Evolutionary conservation across 305 asterid species (phyloP), one percentile per base, ranked within the genome.

Genomic region (Lippia alba): DNA sequence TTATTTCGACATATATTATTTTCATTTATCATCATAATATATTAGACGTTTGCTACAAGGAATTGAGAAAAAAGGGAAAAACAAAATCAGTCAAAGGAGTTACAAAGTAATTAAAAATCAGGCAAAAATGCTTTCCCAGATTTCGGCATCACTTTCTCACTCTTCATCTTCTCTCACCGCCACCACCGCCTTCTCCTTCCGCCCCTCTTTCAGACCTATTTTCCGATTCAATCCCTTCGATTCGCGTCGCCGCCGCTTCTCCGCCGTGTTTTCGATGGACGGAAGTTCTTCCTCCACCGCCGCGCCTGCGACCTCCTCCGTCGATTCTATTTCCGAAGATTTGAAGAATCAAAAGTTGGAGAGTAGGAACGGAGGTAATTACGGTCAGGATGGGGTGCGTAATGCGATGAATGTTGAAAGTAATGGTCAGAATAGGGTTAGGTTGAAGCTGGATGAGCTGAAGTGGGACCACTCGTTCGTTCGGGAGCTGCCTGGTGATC

Each of bases 391-490:
- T 14, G 51, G 56, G 50, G 51, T 17, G 30, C 12, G 53, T 39
- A 63, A 53, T 65, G 67, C 33, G 50, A 55, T 36, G 18, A 71
- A 34, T 66, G 56, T 65, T 51, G 83, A 64, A 57, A 49, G 34
- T 41, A 34, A 50, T 57, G 24, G 62, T 68, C 76, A 69, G 12
- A 71, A 36, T 46, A 77, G 74, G 85, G 75, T 56, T 50, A 79
- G 75, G 68, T 69, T 86, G 91, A 88, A 83, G 80, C 91, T 94
- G 54, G 96, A 94, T 74, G 96, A 88, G 39, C 86, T 94, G 56
- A 91, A 81, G 70, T 94, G 99, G 99, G 96, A 94, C 77, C 74
- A 88, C 82, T 94, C 99, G 0, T 94, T 94, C 72, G 89, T 91
- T 67, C 96, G 93, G 30, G 97, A 90, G 82, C 89, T 94, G 57